Evolutionary conservation across 2,329 filamentous ascomycete species (phyloP).

Genomic region (Microsporum canis): DNA sequence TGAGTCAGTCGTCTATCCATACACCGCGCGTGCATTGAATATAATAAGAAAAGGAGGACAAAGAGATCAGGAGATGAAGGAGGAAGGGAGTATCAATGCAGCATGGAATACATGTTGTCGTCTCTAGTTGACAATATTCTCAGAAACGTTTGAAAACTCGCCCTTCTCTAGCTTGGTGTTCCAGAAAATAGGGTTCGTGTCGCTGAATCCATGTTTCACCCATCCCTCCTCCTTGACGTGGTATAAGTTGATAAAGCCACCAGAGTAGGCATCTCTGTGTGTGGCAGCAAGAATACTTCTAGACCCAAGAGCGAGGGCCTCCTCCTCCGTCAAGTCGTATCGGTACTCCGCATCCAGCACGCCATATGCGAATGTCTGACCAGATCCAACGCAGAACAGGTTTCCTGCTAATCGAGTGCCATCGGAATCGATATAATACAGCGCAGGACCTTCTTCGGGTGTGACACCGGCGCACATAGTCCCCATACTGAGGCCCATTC

Average conservation of each 20-base stretch:
- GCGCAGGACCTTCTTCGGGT: constrained; percentile 76
- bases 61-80: not conserved
- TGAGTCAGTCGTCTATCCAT: not conserved
- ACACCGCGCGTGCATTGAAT: not conserved
- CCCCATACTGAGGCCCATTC: constrained; percentile 96
- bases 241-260: constrained; percentile 97
- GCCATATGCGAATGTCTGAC: constrained; percentile 97
- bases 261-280: constrained; percentile 95
- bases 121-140: constrained; percentile 37
- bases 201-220: constrained; percentile 96
- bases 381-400: constrained; percentile 94
- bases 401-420: constrained; percentile 87
- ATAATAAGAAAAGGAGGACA: not conserved
- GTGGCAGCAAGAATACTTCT: constrained; percentile 92
- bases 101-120: constrained; percentile 29
- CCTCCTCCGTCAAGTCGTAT: constrained; percentile 77
- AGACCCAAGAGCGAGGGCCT: constrained; percentile 79
- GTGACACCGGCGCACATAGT: constrained; percentile 99
- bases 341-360: constrained; percentile 91
- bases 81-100: not conserved
- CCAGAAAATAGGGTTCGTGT: constrained; percentile 99
- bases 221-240: constrained; percentile 98
- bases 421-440: constrained; percentile 98
- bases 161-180: constrained; percentile 97
- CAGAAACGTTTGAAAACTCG: constrained; percentile 90